Evolutionary conservation across 495 filamentous ascomycete species (phyloP).

Genomic region (Lentithecium fluviatile): DNA sequence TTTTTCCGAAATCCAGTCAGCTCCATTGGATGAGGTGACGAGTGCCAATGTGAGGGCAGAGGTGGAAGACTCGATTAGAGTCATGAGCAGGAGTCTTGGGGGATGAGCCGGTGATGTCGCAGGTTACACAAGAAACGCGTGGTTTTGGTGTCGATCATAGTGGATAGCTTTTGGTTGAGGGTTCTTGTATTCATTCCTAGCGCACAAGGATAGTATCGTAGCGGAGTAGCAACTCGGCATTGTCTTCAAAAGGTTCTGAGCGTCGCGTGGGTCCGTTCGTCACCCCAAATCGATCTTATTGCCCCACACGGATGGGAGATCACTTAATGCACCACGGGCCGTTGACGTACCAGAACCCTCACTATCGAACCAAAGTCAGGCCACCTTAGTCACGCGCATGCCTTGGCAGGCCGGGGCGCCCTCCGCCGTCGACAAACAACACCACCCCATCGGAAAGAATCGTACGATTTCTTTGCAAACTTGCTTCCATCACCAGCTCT

Average conservation of each 20-base stretch:
- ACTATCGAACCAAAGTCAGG: not conserved
- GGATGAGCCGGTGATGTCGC: not conserved
- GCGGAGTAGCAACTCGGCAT: too few species aligned
- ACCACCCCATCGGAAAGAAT: not conserved
- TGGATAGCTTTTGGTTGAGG: too few species aligned
- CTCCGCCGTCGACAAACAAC: not conserved
- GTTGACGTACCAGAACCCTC: not conserved
- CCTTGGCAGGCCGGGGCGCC: not conserved
- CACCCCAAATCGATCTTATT: too few species aligned
- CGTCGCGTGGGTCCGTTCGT: too few species aligned
- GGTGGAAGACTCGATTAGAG: not conserved
- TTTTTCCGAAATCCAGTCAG: not conserved
- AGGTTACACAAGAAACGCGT: not conserved
- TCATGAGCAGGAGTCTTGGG: constrained; percentile 13
- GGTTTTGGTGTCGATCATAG: not conserved
- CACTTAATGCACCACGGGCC: too few species aligned
- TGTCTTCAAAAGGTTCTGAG: too few species aligned
- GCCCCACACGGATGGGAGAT: too few species aligned
- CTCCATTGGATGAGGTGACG: not conserved
- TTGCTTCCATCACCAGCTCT: not conserved
- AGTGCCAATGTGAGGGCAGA: not conserved
- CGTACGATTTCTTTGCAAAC: not conserved
- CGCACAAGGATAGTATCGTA: too few species aligned
- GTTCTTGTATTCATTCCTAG: too few species aligned
- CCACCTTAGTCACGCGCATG: constrained; percentile 1